A percentile compares a stretch with the other conserved stretches of the same genome.
These are phyloP conservation scores for Wickerhamiella musiphila DNA, from an alignment of 805 yeast species.

Conservation along the genomic window DNA sequence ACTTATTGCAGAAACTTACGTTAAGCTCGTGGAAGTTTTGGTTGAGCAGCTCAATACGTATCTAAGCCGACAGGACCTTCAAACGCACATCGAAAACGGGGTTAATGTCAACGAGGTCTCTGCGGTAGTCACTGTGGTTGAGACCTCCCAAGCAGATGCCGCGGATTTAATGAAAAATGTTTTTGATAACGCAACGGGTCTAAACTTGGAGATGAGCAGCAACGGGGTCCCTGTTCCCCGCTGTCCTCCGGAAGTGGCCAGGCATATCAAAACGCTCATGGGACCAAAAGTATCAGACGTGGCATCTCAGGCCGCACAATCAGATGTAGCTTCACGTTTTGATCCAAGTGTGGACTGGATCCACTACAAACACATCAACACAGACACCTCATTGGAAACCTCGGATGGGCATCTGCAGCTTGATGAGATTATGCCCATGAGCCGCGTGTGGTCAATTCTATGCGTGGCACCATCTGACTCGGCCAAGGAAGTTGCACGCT, in stretches of 20 bases:
- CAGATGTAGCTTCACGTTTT: constrained; percentile 12
- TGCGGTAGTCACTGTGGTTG: constrained; percentile 24
- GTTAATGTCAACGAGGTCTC: constrained; percentile 14
- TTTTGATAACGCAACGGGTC: constrained; percentile 22
- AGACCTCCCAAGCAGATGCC: constrained; percentile 14
- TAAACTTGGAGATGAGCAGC: constrained; percentile 23
- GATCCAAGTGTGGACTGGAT: constrained; percentile 16
- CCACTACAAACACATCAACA: neutral
- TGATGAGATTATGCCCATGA: constrained; percentile 14
- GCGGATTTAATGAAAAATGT: constrained; percentile 18
- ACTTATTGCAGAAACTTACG: constrained; percentile 21
- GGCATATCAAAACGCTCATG: constrained; percentile 8
- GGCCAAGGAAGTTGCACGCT: constrained; percentile 15
- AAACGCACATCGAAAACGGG: constrained; percentile 2
- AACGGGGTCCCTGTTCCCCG: constrained; percentile 22
- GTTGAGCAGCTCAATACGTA: constrained; percentile 21
- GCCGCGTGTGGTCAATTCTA: constrained; percentile 23
- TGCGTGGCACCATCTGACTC: constrained; percentile 17
- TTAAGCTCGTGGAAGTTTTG: constrained; percentile 19
- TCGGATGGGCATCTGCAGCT: constrained; percentile 13
- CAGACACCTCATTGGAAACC: constrained; percentile 5
- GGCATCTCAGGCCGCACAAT: constrained; percentile 9
- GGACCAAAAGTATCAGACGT: constrained; percentile 12
- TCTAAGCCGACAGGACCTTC: constrained; percentile 19
- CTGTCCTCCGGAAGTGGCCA: constrained; percentile 14